Base-by-base conservation (phyloP, 2,329 filamentous ascomycete genomes). In the Lasiodiplodia citricola region DNA sequence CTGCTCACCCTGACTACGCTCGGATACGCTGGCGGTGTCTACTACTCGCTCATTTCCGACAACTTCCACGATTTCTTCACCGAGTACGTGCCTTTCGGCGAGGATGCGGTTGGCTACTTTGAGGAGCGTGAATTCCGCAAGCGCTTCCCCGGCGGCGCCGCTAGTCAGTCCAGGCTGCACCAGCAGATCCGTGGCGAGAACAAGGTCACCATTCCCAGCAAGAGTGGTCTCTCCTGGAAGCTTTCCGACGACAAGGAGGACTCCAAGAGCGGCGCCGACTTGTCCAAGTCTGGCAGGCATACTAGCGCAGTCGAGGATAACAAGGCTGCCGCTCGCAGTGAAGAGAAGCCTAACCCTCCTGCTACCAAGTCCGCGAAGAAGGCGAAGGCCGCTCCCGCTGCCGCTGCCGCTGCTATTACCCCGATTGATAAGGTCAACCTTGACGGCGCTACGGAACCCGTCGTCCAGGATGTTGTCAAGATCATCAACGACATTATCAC, bases 41-140 rank as follows among this genome's bases (percentile, higher is more conserved):
- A 92, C 86, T 96, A 97, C 81, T 95, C 96, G 67, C 89, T 97
- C 72, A 87, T 96, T 81, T 97, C 91, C 77, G 96, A 99, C 85
- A 97, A 93, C 83, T 99, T 98, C 87, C 95, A 99, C 83, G 96
- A 99, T 81, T 96, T 97, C 85, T 99, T 99, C 83, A 98, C 94
- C 75, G 94, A 97, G 83, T 99, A 95, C 80, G 83, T 99, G 21
- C 96, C 96, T 25, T 97, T 92, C 74, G 96, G 94, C 75, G 96
- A 99, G 83, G 93, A 97, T 78, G 92, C 92, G 21, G 95, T 99
- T 56, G 88, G 97, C 31, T 98, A 97, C 83, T 90, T 99, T 65
- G 96, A 99, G 82, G 96, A 99, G 83, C 88, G 91, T 73, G 94
- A 97, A 76, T 97, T 97, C 84, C 89, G 91, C 78, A 94, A 91